Evolutionary conservation across 495 filamentous ascomycete species (phyloP), one percentile per base, ranked within the genome.

Genomic region (Hyaloscypha hepaticicola): DNA sequence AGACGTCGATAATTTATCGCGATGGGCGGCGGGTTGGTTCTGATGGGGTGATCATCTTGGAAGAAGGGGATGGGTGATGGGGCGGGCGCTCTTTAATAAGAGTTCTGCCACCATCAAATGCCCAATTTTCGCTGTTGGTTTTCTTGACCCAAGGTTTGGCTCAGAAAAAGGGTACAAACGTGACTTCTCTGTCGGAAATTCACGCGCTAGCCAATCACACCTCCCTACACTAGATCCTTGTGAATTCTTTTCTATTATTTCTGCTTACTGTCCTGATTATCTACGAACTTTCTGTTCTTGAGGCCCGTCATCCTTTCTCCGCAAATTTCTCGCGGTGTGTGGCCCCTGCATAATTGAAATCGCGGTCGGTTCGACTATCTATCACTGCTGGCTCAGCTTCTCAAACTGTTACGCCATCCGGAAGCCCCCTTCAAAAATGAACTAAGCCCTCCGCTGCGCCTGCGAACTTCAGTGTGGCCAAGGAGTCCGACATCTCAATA

Each of bases 361-460:
- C 38, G 38, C 38, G 11, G 38, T 45, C 38, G 38, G 38, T 45
- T 45, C 38, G 38, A 45, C 12, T 16, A 45, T 11, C 38, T 45
- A 11, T 45, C 12, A 16, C 38, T 16, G 38, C 38, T 45, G 1
- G 38, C 38, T 45, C 38, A 45, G 38, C 38, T 45, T 45, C 38
- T 45, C 38, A 45, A 45, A 45, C 38, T 45, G 38, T 45, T 45
- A 45, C 38, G 38, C 38, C 38, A 45, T 45, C n/a, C 38, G 38
- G 38, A 45, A 45, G 38, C 38, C 38, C 38, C 38, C 38, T 45
- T 45, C 38, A 45, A 11, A 45, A 45, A 45, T 16, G 38, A 45
- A 45, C 38, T 45, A 45, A 45, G 38, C 38, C 38, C 38, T 45
- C 38, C 14, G 11, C 1, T 16, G 38, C 1, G 9, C 3, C 38